Evolutionary conservation across 2,329 filamentous ascomycete genomes (phyloP).

Genomic region (Aquanectria penicillioides): DNA sequence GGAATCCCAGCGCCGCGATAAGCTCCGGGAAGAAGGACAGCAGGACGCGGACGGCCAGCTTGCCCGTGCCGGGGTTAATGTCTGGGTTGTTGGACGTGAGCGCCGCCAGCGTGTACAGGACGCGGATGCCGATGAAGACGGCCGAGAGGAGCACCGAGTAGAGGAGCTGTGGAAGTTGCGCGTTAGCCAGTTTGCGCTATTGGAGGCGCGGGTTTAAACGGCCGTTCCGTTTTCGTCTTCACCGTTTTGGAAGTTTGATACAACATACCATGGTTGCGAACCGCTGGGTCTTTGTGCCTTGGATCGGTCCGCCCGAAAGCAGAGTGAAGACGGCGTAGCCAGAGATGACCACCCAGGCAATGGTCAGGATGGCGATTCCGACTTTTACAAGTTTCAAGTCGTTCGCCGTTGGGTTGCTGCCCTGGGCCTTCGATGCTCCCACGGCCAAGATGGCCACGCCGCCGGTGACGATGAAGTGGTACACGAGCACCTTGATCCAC

Average conservation of each 20-base stretch:
- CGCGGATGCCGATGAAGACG: constrained; percentile 22
- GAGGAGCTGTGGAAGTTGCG: background rate
- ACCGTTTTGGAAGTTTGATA: background rate
- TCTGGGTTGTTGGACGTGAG: constrained; percentile 10
- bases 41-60: constrained; percentile 12
- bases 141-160: constrained; percentile 10
- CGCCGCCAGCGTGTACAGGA: constrained; percentile 17
- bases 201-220: background rate
- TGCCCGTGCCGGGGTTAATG: constrained; percentile 11
- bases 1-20: constrained; percentile 7
- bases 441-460: constrained; percentile 19
- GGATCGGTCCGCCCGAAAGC: background rate
- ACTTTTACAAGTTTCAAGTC: constrained; percentile 14
- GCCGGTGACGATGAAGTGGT: constrained; percentile 11
- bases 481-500: constrained; percentile 18
- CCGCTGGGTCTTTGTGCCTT: background rate
- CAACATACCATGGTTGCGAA: constrained; percentile 10
- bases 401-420: background rate
- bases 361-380: constrained; percentile 13
- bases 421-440: constrained; percentile 8
- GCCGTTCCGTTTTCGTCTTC: background rate
- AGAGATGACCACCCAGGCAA: constrained; percentile 10
- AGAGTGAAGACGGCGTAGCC: constrained; percentile 11
- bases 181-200: too few relatives aligned
- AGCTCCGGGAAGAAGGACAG: constrained; percentile 18